phyloP scores from a whole-genome alignment of 108 stramenopile genomes.

The Pseudonitzschia multiseries region DNA sequence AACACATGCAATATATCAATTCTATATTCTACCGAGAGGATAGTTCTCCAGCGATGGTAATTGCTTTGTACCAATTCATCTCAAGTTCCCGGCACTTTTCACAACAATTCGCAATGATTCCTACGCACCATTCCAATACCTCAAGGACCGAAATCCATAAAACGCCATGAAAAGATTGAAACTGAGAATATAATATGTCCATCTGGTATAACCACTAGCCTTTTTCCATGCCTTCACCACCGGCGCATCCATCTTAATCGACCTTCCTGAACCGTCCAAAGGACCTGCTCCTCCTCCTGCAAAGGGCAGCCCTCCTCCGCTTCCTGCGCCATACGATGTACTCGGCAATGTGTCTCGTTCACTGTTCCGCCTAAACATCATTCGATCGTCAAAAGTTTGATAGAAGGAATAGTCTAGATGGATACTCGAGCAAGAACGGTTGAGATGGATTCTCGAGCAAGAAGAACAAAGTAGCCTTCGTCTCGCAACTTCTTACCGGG shows the following conservation, averaged over 20 bases:
- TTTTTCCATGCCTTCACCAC: conserved; percentile 65
- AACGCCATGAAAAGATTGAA: conserved; percentile 35
- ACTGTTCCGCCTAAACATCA: conserved; percentile 20
- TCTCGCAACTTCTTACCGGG: too few relatives aligned
- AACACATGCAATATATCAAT: neutral
- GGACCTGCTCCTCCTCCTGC: neutral
- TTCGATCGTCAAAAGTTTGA: neutral
- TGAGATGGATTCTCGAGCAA: too few relatives aligned
- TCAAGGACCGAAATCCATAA: conserved; percentile 39
- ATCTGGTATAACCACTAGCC: conserved; percentile 54
- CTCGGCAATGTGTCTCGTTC: conserved; percentile 14
- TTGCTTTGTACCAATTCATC: too few relatives aligned
- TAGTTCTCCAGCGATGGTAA: too few relatives aligned
- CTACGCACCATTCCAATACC: conserved; percentile 44
- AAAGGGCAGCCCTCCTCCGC: neutral
- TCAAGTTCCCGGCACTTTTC: neutral
- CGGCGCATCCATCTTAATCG: conserved; percentile 77
- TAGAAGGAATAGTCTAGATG: too few relatives aligned
- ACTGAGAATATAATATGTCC: conserved; percentile 43
- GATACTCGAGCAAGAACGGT: too few relatives aligned
- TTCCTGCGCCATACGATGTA: neutral
- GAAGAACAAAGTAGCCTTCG: too few relatives aligned
- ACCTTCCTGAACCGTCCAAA: conserved; percentile 67
- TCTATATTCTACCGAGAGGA: neutral
- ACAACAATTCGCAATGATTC: neutral